These are phyloP conservation scores for Ambrosia artemisiifolia DNA, from an alignment of 129 eudicot genomes.

Conservation along the genomic window DNA sequence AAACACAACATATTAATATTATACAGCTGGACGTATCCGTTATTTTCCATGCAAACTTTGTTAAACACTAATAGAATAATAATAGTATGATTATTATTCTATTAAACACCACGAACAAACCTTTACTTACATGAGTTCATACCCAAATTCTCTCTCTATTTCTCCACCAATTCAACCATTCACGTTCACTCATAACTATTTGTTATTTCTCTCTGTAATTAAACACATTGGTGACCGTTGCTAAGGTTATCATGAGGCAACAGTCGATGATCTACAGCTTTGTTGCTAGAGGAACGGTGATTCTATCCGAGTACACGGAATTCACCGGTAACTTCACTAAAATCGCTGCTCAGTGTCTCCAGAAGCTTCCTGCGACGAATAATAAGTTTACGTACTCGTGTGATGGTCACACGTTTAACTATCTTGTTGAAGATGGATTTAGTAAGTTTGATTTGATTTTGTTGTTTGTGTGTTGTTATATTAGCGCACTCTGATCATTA, in stretches of 20 bases:
- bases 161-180: constrained; percentile 6
- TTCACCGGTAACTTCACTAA: constrained; percentile 85
- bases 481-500: no score
- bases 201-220: constrained; percentile 12
- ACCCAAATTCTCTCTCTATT: constrained; percentile 11
- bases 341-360: constrained; percentile 87
- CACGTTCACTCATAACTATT: constrained; percentile 30
- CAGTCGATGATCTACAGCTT: constrained; percentile 92
- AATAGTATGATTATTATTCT: no score
- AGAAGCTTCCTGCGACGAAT: constrained; percentile 84
- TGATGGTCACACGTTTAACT: constrained; percentile 92
- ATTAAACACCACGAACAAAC: constrained; percentile 16
- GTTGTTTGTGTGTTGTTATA: no score
- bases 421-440: constrained; percentile 81
- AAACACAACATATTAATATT: background rate
- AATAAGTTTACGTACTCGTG: constrained; percentile 88
- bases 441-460: no score
- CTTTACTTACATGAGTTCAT: constrained; percentile 27
- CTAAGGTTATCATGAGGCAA: constrained; percentile 61
- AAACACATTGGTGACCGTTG: background rate
- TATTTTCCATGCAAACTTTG: constrained; percentile 22
- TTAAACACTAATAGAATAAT: no score
- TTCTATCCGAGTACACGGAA: constrained; percentile 73
- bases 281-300: constrained; percentile 83
- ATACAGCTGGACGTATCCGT: constrained; percentile 34